Evolutionary conservation across 2,329 filamentous ascomycete species (phyloP).

Genomic region (Fusarium mundagurra): DNA sequence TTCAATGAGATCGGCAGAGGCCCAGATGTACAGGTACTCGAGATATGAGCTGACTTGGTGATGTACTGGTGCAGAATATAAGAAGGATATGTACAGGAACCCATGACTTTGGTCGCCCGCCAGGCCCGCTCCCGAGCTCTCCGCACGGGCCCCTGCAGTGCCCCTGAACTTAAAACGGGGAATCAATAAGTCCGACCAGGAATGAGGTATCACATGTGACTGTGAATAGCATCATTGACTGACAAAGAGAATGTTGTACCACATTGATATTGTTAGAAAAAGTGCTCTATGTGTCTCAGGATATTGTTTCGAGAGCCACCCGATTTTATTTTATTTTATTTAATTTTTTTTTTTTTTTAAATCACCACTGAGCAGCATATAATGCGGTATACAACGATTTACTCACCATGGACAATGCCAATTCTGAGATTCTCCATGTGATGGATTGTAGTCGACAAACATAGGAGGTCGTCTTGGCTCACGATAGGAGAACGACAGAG

Average conservation of each 20-base stretch:
- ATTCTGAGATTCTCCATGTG: background rate
- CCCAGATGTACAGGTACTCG: slow-evolving; percentile 21
- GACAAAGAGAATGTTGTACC: background rate
- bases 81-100: slow-evolving; percentile 13
- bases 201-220: slow-evolving; percentile 18
- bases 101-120: background rate
- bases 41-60: background rate
- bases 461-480: background rate
- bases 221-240: slow-evolving; percentile 10
- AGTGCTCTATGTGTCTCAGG: background rate
- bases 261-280: background rate
- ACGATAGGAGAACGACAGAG: background rate
- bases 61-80: background rate
- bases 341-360: no score
- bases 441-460: background rate
- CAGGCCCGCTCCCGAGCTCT: slow-evolving; percentile 28
- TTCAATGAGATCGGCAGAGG: slow-evolving; percentile 24
- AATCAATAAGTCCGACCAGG: slow-evolving; percentile 25
- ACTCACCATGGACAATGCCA: background rate
- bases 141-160: slow-evolving; percentile 23
- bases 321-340: background rate
- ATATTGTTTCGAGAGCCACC: no score
- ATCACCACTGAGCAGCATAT: background rate
- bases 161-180: slow-evolving; percentile 32
- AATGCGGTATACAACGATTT: background rate